Percentiles rank a stretch among this genome's conserved stretches.
phyloP scores from a whole-genome alignment of 192 early-diverging fungal genomes.

The Linnemannia exigua region DNA sequence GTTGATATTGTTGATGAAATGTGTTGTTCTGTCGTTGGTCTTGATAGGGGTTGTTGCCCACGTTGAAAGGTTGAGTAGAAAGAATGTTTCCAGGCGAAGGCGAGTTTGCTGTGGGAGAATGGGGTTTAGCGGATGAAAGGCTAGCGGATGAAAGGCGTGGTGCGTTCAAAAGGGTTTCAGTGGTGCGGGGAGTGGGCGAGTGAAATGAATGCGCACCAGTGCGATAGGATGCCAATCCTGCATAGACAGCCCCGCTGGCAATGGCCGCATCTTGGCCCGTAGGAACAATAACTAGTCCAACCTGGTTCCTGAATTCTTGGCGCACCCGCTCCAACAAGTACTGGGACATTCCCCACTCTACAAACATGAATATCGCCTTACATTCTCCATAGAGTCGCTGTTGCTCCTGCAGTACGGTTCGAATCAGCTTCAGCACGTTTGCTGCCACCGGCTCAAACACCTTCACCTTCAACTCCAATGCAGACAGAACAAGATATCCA shows the following conservation, averaged over 20 bases:
- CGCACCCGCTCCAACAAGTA: conserved; percentile 63
- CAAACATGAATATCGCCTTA: conserved; percentile 66
- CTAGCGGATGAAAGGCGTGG: too few relatives aligned
- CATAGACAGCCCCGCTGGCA: conserved; percentile 65
- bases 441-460: conserved; percentile 68
- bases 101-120: too few relatives aligned
- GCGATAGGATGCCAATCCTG: conserved; percentile 60
- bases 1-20: too few relatives aligned
- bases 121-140: too few relatives aligned
- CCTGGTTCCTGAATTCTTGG: conserved; percentile 54
- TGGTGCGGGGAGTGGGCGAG: too few relatives aligned
- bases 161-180: neutral
- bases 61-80: too few relatives aligned
- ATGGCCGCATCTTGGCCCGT: conserved; percentile 64
- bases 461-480: conserved; percentile 57
- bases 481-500: conserved; percentile 54
- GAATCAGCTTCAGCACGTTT: conserved; percentile 62
- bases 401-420: conserved; percentile 56
- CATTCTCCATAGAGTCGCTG: conserved; percentile 17
- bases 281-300: conserved; percentile 62
- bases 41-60: too few relatives aligned
- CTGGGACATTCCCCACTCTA: conserved; percentile 65
- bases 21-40: too few relatives aligned
- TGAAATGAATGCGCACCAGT: conserved; percentile 29
- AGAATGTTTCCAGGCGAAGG: too few relatives aligned